Base-by-base conservation (phyloP, 345 rosid species). In the Clausena lansium region DNA sequence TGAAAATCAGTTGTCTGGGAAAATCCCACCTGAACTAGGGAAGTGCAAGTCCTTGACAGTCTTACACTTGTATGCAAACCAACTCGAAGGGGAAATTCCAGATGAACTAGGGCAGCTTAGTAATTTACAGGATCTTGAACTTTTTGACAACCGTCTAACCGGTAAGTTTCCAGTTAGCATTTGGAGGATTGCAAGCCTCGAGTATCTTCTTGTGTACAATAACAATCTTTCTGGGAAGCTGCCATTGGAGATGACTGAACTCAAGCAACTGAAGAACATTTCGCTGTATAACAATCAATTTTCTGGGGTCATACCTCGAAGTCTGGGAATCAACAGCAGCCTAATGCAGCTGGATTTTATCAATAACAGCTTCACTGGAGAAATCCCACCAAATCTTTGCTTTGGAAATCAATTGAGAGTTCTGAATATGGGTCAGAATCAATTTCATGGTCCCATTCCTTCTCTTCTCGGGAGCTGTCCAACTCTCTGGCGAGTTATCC, bases 311-410 rank as follows among this genome's bases (percentile, higher is more conserved):
- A 87, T 95, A 81, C 95, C 98, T 50, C 82, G 59, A 5, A 79
- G 66, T 75, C 82, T 94, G 78, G 98, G 98, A 45, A 76, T 91
- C 80, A 85, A 91, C 78, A 89, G 92, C 81, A 88, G 90, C 80
- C 76, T 94, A 63, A 67, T 73, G 83, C 78, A 83, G 86, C 45
- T 94, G 77, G 98, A 94, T 54, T 88, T 94, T 75, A 88, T 83
- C 25, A 67, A 77, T 41, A 94, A 94, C 76, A 88, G 74, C 59
- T 80, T 93, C 84, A 85, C 82, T 0, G 98, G 98, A 50, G 83
- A 77, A 64, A 86, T 94, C 63, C 98, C 97, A 0, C 91, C 91
- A 0, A 80, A 86, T 82, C 89, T 94, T 35, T 94, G 98, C 89
- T 81, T 73, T 17, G 82, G 94, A 59, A 87, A 80, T 81, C 83